Base-by-base conservation (phyloP, 371 early-diverging fungal species). In the Circinella umbellata region DNA sequence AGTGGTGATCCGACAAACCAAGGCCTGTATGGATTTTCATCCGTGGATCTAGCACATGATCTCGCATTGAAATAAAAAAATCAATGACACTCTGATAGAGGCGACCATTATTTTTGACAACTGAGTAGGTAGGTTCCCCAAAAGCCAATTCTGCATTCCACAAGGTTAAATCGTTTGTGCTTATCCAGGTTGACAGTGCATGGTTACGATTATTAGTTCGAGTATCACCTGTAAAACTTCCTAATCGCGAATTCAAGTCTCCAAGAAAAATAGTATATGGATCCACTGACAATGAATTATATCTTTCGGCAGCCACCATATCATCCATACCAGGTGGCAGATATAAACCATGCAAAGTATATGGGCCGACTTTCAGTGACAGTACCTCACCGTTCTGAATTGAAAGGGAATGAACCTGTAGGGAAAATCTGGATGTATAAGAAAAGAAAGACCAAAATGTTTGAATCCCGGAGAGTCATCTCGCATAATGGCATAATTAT, bases 81-180 rank as follows among this genome's bases (percentile, higher is more conserved):
- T 70, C 70, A 37, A 70, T 70, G 60, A 70, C 65, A 51, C 65
- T 70, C 11, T 15, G 9, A 11, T 65, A 34, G 20, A 17, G 54
- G 3, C 3, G 47, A 47, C 15, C 15, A 15, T 15, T 15, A 15
- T 15, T 9, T 13, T 27, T 27, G 27, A 34, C 4, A 7, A 37
- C 57, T n/a, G 53, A 17, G 59, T 37, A 65, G 8, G 66, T 70
- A 42, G 64, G 37, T 34, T 59, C 35, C 4, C 65, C 65, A 20
- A 36, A 47, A 6, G 66, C 66, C 37, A 70, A 38, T n/a, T 57
- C 36, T 36, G n/a, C 61, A 51, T 70, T 70, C 70, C 70, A 70
- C 27, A 70, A 35, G 36, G 57, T 57, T 61, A 65, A 34, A 27
- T 47, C 70, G 13, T 60, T 6, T 9, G 60, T 35, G 35, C 20